Conservation (phyloP, 257 asterid genomes). For the Leptodermis oblonga region DNA sequence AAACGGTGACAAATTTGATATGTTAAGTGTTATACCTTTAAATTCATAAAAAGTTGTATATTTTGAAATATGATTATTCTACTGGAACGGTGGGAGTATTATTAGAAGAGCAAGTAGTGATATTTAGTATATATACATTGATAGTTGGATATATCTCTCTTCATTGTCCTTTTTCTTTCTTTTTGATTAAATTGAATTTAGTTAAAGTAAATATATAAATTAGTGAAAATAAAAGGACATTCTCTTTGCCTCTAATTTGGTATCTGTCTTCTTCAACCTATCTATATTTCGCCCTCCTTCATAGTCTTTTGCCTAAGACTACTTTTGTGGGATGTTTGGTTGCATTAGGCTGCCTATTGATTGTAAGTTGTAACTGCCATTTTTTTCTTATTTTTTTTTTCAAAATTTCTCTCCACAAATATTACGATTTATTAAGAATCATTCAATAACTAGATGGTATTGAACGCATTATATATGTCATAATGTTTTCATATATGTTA, state of each 20-base stretch:
- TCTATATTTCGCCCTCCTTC: background rate
- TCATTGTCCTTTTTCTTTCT: background rate
- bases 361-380: constrained; percentile 1
- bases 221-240: background rate
- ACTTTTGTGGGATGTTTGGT: constrained; percentile 11
- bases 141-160: constrained; percentile 3
- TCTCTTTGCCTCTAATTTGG: no score
- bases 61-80: no score
- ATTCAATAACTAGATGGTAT: no score
- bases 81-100: no score
- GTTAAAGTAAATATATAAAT: background rate
- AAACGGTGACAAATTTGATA: no score
- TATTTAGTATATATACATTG: no score
- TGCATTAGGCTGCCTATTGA: constrained; percentile 5
- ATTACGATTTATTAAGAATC: no score
- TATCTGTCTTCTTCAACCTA: constrained; percentile 6
- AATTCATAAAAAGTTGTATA: no score
- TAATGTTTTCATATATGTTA: no score
- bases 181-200: background rate
- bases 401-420: background rate
- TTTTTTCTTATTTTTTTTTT: background rate
- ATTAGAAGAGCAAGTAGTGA: no score
- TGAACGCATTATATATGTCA: no score
- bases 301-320: background rate
- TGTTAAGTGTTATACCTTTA: no score